Conservation (phyloP, 768 basidiomycete species). For the Lactarius tabidus region DNA sequence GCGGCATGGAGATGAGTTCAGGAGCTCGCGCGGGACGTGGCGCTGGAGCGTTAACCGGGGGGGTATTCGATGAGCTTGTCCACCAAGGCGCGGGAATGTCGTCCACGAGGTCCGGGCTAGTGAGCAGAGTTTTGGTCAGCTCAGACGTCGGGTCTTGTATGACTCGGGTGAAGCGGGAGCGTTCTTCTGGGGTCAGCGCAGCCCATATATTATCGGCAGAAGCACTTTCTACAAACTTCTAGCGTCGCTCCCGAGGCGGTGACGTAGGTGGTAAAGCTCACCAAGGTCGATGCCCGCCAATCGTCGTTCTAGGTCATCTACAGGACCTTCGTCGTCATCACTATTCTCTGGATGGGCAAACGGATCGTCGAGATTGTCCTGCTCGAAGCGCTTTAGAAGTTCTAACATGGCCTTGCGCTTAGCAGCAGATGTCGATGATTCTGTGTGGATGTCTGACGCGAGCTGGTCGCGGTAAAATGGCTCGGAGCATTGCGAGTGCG, state of each 20-base stretch:
- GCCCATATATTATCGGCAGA: constrained; percentile 58
- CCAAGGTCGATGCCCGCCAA: constrained; percentile 61
- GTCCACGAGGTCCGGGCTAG: constrained; percentile 50
- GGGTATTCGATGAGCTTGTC: constrained; percentile 29
- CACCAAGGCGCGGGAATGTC: constrained; percentile 70
- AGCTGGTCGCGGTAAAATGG: constrained; percentile 75
- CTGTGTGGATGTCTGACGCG: constrained; percentile 54
- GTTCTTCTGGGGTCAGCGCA: constrained; percentile 56
- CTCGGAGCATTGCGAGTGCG: constrained; percentile 75
- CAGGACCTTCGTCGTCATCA: constrained; percentile 31
- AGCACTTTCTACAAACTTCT: constrained; percentile 42
- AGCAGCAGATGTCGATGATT: constrained; percentile 49
- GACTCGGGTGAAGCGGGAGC: constrained; percentile 53
- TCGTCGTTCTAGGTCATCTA: constrained; percentile 38
- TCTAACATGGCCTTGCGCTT: constrained; percentile 67
- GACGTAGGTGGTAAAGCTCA: constrained; percentile 32
- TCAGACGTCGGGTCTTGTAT: constrained; percentile 61
- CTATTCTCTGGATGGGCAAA: constrained; percentile 34
- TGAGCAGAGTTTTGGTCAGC: constrained; percentile 54
- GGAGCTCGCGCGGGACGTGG: constrained; percentile 39
- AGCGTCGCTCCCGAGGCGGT: neutral
- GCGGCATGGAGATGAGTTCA: constrained; percentile 42
- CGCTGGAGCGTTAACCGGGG: neutral
- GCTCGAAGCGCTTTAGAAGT: constrained; percentile 68
- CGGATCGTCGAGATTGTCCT: constrained; percentile 45